Evolutionary conservation across 352 stramenopile genomes (phyloP).

Genomic region (Vaucheria bursata): DNA sequence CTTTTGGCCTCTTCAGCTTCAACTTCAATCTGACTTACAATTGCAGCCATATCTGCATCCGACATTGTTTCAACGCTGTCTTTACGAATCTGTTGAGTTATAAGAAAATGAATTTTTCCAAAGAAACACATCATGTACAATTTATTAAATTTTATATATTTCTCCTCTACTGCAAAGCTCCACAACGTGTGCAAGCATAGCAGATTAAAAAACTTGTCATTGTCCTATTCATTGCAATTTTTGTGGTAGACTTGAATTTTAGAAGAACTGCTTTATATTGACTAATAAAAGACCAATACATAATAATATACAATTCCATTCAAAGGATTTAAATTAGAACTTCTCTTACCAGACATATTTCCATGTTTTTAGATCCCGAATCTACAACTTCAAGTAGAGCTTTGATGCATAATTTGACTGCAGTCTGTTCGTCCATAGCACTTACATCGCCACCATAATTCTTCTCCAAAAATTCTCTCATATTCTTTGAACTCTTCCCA

Average conservation of each 20-base stretch:
- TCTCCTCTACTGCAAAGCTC: background rate
- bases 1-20: constrained; percentile 46
- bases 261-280: background rate
- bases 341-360: constrained; percentile 60
- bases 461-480: constrained; percentile 98
- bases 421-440: constrained; percentile 71
- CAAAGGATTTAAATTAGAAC: background rate
- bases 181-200: background rate
- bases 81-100: background rate
- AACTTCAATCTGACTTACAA: constrained; percentile 41
- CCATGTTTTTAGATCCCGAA: constrained; percentile 97
- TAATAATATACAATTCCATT: background rate
- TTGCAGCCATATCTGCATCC: constrained; percentile 39
- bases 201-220: background rate
- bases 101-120: background rate
- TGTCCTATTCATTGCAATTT: background rate
- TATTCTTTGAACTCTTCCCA: constrained; percentile 88
- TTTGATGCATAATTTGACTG: constrained; percentile 59
- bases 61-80: constrained; percentile 32
- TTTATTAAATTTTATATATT: no score
- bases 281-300: background rate
- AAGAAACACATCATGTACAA: background rate
- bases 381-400: constrained; percentile 93
- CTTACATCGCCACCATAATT: constrained; percentile 71
- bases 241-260: no score